A percentile compares a stretch with the other conserved stretches of the same genome.
These are phyloP conservation scores for Daldinia vernicosa DNA, from an alignment of 495 filamentous ascomycete genomes.

Conservation along the genomic window DNA sequence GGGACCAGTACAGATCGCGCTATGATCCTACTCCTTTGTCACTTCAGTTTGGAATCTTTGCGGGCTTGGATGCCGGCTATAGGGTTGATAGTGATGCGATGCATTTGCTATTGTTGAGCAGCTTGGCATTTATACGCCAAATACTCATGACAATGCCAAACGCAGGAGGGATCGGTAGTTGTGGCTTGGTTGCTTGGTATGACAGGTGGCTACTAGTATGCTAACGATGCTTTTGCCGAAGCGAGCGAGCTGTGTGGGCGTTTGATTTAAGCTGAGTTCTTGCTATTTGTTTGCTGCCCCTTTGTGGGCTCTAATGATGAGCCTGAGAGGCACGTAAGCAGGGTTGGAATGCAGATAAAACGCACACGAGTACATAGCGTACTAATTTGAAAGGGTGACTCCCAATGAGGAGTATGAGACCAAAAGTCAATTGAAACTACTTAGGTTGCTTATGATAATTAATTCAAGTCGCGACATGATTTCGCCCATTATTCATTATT, in stretches of 20 bases:
- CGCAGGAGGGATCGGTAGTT: conserved; percentile 13
- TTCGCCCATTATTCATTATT: neutral
- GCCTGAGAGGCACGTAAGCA: conserved; percentile 14
- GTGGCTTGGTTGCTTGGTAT: conserved; percentile 1
- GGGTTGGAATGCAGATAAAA: conserved; percentile 1
- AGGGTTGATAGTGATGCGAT: conserved; percentile 12
- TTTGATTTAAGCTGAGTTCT: conserved; percentile 20
- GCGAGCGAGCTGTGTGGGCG: conserved; percentile 3
- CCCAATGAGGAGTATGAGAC: conserved; percentile 26
- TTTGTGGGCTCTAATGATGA: neutral
- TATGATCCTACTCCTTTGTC: conserved; percentile 27
- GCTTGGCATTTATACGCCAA: neutral
- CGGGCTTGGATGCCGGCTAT: conserved; percentile 21
- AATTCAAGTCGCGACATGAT: conserved; percentile 1
- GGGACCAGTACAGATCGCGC: conserved; percentile 25
- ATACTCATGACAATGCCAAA: conserved; percentile 4
- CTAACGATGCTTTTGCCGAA: conserved; percentile 11
- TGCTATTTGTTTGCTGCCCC: conserved; percentile 14
- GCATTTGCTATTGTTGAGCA: conserved; percentile 1
- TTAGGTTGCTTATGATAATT: conserved; percentile 29
- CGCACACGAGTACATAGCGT: conserved; percentile 27
- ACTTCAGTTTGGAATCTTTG: conserved; percentile 32
- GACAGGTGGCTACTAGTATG: conserved; percentile 13
- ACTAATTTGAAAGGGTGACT: conserved; percentile 9
- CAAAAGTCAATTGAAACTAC: conserved; percentile 33